Base-by-base conservation (phyloP, 1,284 basidiomycete genomes). In the Sphagnurus paluster region DNA sequence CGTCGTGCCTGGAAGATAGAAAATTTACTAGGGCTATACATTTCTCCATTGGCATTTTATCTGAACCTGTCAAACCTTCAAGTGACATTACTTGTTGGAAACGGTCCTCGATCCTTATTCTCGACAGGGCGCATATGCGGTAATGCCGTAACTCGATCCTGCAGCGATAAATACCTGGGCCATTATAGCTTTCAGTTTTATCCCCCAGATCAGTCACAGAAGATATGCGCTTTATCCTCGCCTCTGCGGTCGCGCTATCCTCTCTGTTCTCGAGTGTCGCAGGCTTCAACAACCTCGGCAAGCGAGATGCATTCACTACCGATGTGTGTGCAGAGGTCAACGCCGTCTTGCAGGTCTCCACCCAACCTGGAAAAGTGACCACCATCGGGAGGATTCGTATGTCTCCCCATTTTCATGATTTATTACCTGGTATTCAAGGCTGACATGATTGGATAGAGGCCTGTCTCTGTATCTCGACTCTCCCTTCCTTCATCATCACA, bases 301-400 rank as follows among this genome's bases (percentile, higher is more conserved):
- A 42, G 23, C 50, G 53, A 10, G 44, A 44, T 8, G 57, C 49
- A 20, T 20, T 47, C 20, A 50, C 59, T 29, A 44, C 60, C 24
- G 74, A 77, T 53, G 54, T 66, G 20, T 77, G 75, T 53, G 72
- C 64, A 17, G 61, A 68, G 42, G 58, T 76, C 32, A 53, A 67
- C 38, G 59, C 49, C 1, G 50, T 56, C 7, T 56, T 76, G 39
- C 58, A 53, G 14, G 57, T 76, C 14, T 59, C 62, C 1, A 59
- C 58, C 35, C 32, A 49, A 26, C 56, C 55, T 13, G 61, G 61
- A 4, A 57, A 56, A 23, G 21, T 26, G 7, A 59, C 63, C 19
- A 49, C 46, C 10, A 41, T 68, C 25, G 73, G 74, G 8, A 44
- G 40, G 5, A 58, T 76, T 29, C 56, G 69, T 71, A 42, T 38